Base-by-base conservation (phyloP, 306 rosid species). In the Quercus mongolica region DNA sequence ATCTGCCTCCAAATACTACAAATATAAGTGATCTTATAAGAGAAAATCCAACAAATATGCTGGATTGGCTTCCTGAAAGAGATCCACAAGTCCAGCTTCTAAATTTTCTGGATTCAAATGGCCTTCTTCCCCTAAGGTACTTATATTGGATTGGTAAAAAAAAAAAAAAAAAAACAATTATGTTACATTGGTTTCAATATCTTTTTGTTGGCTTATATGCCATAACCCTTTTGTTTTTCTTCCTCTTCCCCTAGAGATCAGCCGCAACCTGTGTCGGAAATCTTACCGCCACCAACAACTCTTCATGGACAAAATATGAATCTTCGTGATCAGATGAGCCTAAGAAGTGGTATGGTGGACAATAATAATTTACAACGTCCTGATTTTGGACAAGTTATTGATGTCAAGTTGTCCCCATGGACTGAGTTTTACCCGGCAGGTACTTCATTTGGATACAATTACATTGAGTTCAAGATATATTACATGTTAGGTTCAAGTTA, bases 111-210 rank as follows among this genome's bases (percentile, higher is more conserved):
- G 76, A 82, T 79, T 84, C 81, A 55, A 86, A 78, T 69, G 84
- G 80, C 20, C 71, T 78, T 84, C 78, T 86, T 73, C 80, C 80
- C 55, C 67, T 75, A 31, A 82, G 93, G 92, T 91, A 74, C 41
- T 19, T 35, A 9, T 21, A 5, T 70, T 70, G 61, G 19, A 35
- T 73, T 63, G 56, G 30, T 35, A 35, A 35, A 35, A 35, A 35
- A 33, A 33, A 5, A 30, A 67, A 19, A 5, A 67, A 35, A 35
- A 35, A 3, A 65, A 17, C 18, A 21, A 13, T 33, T 18, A 33
- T 31, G n/a, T 19, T 67, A 33, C 71, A 41, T 51, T 63, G 70
- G 64, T 58, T 58, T 73, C 56, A 21, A 6, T 75, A 9, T 61
- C 46, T 41, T n/a, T 17, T 33, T 73, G 72, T 49, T 54, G 31